phyloP scores from a whole-genome alignment of 139 green algal species.

The Protoeuglena noctilucae region DNA sequence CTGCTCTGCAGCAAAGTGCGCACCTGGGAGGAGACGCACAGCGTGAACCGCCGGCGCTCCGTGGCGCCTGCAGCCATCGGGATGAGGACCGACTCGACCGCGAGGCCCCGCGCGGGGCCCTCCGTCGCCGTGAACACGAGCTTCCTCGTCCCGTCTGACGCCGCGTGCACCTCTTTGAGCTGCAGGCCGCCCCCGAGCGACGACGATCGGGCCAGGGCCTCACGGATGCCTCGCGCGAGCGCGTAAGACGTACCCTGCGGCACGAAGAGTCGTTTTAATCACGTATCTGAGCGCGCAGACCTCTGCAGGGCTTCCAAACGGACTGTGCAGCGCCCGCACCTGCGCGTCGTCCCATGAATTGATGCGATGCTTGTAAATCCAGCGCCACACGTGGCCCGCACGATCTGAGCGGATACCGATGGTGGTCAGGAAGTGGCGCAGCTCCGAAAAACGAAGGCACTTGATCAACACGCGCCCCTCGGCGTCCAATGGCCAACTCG shows the following conservation, averaged over 20 bases:
- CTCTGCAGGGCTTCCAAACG: too few relatives aligned
- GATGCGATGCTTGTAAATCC: background rate
- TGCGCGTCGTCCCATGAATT: background rate
- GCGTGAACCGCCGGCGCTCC: slow-evolving; percentile 32
- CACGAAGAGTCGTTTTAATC: too few relatives aligned
- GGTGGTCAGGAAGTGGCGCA: too few relatives aligned
- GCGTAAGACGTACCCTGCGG: too few relatives aligned
- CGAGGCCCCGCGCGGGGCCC: slow-evolving; percentile 14
- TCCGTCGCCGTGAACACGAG: slow-evolving; percentile 44
- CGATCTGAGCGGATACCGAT: too few relatives aligned
- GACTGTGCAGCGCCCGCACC: background rate
- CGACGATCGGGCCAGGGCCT: background rate
- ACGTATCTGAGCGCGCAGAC: too few relatives aligned
- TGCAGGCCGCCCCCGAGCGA: slow-evolving; percentile 27
- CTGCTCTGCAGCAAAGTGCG: slow-evolving; percentile 16
- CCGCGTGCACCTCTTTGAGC: slow-evolving; percentile 27
- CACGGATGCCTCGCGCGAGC: background rate
- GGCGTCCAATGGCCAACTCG: too few relatives aligned
- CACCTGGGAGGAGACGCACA: slow-evolving; percentile 57
- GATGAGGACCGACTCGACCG: slow-evolving; percentile 65
- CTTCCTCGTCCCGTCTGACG: slow-evolving; percentile 57
- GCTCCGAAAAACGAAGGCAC: too few relatives aligned
- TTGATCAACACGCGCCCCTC: too few relatives aligned
- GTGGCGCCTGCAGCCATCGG: slow-evolving; percentile 20
- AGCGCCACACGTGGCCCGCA: background rate